Evolutionary conservation across 495 filamentous ascomycete genomes (phyloP).

Genomic region (Apodospora peruviana): DNA sequence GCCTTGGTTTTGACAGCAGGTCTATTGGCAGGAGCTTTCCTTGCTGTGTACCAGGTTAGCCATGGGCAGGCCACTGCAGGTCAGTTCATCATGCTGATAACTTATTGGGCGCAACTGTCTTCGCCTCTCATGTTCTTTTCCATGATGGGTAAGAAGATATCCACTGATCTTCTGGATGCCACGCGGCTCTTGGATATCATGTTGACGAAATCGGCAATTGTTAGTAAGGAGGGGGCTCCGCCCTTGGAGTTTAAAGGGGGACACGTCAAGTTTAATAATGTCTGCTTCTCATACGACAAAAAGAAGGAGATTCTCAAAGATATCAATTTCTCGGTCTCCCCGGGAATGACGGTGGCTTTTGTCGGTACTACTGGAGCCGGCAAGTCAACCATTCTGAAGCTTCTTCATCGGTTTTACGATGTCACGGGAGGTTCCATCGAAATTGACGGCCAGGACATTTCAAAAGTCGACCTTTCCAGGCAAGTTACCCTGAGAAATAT

Average conservation of each 20-base stretch:
- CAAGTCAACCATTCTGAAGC: constrained; percentile 70
- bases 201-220: constrained; percentile 57
- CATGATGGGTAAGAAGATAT: constrained; percentile 52
- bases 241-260: constrained; percentile 54
- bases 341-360: constrained; percentile 64
- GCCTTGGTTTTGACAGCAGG: constrained; percentile 58
- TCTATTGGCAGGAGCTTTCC: constrained; percentile 54
- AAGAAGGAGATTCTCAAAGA: constrained; percentile 61
- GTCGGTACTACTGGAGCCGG: constrained; percentile 74
- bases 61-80: constrained; percentile 54
- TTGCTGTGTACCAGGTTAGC: constrained; percentile 64
- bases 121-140: constrained; percentile 61
- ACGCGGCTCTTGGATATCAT: constrained; percentile 69
- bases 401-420: constrained; percentile 69
- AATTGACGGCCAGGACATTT: constrained; percentile 73
- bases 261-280: constrained; percentile 57
- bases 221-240: constrained; percentile 49
- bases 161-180: constrained; percentile 60
- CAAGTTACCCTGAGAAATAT: constrained; percentile 22
- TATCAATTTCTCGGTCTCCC: constrained; percentile 53
- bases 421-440: constrained; percentile 54
- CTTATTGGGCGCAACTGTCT: constrained; percentile 64
- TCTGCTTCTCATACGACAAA: constrained; percentile 66
- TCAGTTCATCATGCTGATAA: constrained; percentile 62
- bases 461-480: constrained; percentile 57